A percentile compares a stretch with the other conserved stretches of the same genome.
These are phyloP conservation scores for Secale cereale DNA, from an alignment of 176 grass and related monocot species.

Conservation along the genomic window DNA sequence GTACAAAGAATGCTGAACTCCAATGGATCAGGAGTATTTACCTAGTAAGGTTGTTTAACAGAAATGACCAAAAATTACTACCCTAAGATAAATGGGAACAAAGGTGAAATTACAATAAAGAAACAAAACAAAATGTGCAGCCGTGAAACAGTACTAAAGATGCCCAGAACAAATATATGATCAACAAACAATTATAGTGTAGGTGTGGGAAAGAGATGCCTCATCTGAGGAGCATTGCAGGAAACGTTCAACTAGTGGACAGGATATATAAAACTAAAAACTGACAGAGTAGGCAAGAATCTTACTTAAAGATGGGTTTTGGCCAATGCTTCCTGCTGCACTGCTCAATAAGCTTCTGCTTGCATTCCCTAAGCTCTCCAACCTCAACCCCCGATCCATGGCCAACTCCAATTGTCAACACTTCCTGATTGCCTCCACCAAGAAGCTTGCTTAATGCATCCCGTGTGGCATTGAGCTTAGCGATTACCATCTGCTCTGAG, in stretches of 20 bases:
- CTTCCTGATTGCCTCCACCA: not conserved
- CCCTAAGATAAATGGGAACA: not conserved
- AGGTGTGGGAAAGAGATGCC: not conserved
- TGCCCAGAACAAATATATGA: not conserved
- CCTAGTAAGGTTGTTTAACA: too few species aligned
- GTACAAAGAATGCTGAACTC: not conserved
- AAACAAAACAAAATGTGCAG: not conserved
- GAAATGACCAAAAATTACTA: too few species aligned
- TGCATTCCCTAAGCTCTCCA: slow-evolving; percentile 56
- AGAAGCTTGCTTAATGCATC: slow-evolving; percentile 64
- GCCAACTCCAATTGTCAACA: not conserved
- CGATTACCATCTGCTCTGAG: slow-evolving; percentile 71
- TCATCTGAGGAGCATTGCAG: not conserved
- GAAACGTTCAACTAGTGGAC: not conserved
- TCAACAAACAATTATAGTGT: not conserved
- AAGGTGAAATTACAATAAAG: not conserved
- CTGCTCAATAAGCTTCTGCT: slow-evolving; percentile 66
- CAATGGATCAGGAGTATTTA: too few species aligned
- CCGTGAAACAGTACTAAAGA: not conserved
- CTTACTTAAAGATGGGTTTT: slow-evolving; percentile 75
- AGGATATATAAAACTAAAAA: not conserved
- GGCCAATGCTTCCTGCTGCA: slow-evolving; percentile 56
- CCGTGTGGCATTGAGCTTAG: slow-evolving; percentile 74
- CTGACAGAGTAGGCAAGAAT: slow-evolving; percentile 7
- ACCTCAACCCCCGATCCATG: slow-evolving; percentile 6